These are phyloP conservation scores for Dioscorea dumetorum DNA, from an alignment of 106 monocot genomes.

Conservation along the genomic window DNA sequence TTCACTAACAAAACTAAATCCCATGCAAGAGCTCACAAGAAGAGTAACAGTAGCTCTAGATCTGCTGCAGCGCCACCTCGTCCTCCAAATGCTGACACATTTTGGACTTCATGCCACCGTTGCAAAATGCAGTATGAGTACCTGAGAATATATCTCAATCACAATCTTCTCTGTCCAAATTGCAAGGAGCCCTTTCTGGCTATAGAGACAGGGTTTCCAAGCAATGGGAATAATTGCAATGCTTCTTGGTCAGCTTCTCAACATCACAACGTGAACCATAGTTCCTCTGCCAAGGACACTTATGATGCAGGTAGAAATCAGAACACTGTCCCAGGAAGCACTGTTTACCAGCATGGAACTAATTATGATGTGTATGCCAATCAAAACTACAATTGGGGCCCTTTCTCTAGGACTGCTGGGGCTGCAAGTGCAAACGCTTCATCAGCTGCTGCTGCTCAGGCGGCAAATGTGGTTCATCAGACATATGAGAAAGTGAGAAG, in stretches of 20 bases:
- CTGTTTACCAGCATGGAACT: slow-evolving; percentile 6
- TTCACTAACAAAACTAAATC: slow-evolving; percentile 1
- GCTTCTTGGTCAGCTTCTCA: slow-evolving; percentile 4
- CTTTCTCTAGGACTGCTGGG: slow-evolving; percentile 30
- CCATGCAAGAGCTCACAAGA: background rate
- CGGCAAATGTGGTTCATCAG: slow-evolving; percentile 34
- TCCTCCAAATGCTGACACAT: slow-evolving; percentile 18
- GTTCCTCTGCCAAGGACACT: slow-evolving; percentile 5
- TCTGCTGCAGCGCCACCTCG: background rate
- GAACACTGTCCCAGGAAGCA: slow-evolving; percentile 1
- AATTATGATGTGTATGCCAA: slow-evolving; percentile 1
- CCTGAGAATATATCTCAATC: slow-evolving; percentile 40
- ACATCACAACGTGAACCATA: slow-evolving; percentile 9
- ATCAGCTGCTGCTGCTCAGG: slow-evolving; percentile 24
- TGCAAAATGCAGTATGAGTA: slow-evolving; percentile 62
- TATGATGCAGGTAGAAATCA: slow-evolving; percentile 3
- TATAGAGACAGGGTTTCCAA: slow-evolving; percentile 17
- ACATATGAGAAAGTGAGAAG: slow-evolving; percentile 46
- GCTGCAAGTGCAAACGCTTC: slow-evolving; percentile 32
- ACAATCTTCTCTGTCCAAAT: slow-evolving; percentile 44
- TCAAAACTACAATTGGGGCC: slow-evolving; percentile 25
- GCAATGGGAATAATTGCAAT: slow-evolving; percentile 7
- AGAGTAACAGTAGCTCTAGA: background rate
- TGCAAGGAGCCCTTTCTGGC: slow-evolving; percentile 42
- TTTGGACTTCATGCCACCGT: slow-evolving; percentile 47